These are phyloP conservation scores for Scorias spongiosa DNA, from an alignment of 2,329 filamentous ascomycete species.

Conservation along the genomic window DNA sequence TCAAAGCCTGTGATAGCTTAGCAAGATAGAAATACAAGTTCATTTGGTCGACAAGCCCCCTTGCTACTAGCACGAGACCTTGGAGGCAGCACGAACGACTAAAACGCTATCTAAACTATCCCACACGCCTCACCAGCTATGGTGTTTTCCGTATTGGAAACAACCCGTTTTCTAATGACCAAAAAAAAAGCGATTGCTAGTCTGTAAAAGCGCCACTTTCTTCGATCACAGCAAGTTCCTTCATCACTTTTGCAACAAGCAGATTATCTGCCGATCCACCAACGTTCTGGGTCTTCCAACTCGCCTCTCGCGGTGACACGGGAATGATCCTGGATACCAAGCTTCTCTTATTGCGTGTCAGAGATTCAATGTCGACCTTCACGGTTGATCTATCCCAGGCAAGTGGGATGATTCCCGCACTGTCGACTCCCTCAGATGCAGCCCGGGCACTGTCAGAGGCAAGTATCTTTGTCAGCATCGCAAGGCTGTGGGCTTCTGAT, in stretches of 20 bases:
- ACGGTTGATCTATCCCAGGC: slow-evolving; percentile 59
- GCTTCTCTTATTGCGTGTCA: slow-evolving; percentile 48
- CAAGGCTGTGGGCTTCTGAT: slow-evolving; percentile 63
- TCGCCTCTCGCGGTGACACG: slow-evolving; percentile 51
- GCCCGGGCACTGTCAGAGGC: slow-evolving; percentile 49
- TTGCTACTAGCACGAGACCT: no score
- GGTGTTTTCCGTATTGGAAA: neutral
- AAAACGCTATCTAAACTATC: no score
- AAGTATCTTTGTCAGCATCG: slow-evolving; percentile 60
- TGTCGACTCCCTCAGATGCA: slow-evolving; percentile 42
- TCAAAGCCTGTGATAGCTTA: no score
- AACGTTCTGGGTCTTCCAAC: neutral
- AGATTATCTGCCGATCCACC: neutral
- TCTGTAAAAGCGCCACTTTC: neutral
- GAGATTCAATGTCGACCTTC: slow-evolving; percentile 69
- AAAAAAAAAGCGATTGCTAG: neutral
- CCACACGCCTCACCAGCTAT: neutral
- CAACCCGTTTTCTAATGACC: neutral
- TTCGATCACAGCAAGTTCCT: neutral
- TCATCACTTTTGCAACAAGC: neutral
- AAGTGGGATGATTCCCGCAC: slow-evolving; percentile 52
- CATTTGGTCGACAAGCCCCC: no score
- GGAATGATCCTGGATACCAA: slow-evolving; percentile 61
- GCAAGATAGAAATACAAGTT: no score
- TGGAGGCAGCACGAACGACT: no score